Percentiles rank a stretch among this genome's conserved stretches.
phyloP scores from a whole-genome alignment of 768 basidiomycete species.

The Termitomyces sp. region DNA sequence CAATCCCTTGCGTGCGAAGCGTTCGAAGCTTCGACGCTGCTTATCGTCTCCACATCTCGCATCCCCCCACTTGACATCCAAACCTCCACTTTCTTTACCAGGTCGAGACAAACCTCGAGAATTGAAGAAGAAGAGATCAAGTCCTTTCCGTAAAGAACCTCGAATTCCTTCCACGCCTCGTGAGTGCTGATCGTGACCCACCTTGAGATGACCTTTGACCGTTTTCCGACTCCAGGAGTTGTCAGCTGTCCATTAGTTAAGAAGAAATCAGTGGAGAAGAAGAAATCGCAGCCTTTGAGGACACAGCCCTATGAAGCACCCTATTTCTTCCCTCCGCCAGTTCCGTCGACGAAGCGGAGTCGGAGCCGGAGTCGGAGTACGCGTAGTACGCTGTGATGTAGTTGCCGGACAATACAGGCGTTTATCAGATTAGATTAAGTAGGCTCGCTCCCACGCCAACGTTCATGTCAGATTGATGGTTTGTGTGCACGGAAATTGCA shows the following conservation, averaged over 20 bases:
- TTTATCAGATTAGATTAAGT: conserved; percentile 16
- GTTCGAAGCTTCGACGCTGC: conserved; percentile 19
- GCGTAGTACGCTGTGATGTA: neutral
- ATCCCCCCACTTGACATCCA: conserved; percentile 13
- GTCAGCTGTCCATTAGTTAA: conserved; percentile 4
- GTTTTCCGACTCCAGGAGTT: conserved; percentile 1
- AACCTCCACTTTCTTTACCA: conserved; percentile 1
- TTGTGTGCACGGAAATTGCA: conserved; percentile 8
- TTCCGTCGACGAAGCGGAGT: conserved; percentile 14
- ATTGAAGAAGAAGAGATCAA: conserved; percentile 15
- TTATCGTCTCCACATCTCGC: conserved; percentile 26
- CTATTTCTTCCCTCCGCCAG: conserved; percentile 55
- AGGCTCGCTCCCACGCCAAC: conserved; percentile 12
- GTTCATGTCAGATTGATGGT: conserved; percentile 11
- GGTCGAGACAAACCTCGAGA: conserved; percentile 2
- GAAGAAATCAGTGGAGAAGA: conserved; percentile 25
- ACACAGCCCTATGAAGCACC: conserved; percentile 65
- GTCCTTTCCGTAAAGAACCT: conserved; percentile 17
- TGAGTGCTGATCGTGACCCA: neutral
- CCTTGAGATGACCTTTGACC: neutral
- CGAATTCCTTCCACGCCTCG: conserved; percentile 12
- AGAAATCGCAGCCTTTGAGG: conserved; percentile 30
- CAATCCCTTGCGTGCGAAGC: conserved; percentile 23
- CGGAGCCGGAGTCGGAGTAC: conserved; percentile 16
- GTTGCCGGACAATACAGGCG: neutral